These are phyloP conservation scores for Buxus sempervirens DNA, from an alignment of 164 flowering plant species.

Conservation along the genomic window DNA sequence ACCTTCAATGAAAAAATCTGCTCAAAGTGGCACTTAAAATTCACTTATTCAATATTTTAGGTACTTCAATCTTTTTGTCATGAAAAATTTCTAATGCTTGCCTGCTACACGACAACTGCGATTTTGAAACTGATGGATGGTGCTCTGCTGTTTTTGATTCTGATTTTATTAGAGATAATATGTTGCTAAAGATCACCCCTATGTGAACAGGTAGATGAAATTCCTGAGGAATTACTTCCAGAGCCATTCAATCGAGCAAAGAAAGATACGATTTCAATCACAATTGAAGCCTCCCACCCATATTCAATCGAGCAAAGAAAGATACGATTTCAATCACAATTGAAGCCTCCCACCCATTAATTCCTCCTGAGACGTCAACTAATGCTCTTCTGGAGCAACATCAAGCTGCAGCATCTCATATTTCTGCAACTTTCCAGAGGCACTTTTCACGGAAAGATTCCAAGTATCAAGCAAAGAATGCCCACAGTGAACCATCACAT, in stretches of 20 bases:
- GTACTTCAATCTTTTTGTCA: neutral
- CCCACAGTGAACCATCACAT: conserved; percentile 1
- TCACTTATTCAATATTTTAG: neutral
- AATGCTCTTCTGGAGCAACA: conserved; percentile 12
- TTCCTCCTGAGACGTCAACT: conserved; percentile 13
- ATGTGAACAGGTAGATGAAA: conserved; percentile 49
- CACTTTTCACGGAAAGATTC: conserved; percentile 33
- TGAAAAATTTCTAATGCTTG: neutral
- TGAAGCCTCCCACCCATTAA: conserved; percentile 5
- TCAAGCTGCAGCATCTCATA: conserved; percentile 33
- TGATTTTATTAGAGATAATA: neutral
- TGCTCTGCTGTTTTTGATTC: neutral
- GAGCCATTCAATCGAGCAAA: conserved; percentile 43
- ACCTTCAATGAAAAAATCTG: neutral
- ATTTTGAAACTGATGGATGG: neutral
- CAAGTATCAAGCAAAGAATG: conserved; percentile 16
- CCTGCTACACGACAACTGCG: neutral
- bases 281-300: too few species aligned
- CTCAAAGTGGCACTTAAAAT: neutral
- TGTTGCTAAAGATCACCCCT: neutral
- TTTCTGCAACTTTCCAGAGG: conserved; percentile 41
- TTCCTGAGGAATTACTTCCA: conserved; percentile 63
- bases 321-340: conserved; percentile 1
- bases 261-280: conserved; percentile 9
- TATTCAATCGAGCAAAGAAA: conserved; percentile 31